A percentile compares a stretch with the other conserved stretches of the same genome.
Evolutionary conservation across 768 basidiomycete species (phyloP).

Genomic region (Termitomyces sp.): DNA sequence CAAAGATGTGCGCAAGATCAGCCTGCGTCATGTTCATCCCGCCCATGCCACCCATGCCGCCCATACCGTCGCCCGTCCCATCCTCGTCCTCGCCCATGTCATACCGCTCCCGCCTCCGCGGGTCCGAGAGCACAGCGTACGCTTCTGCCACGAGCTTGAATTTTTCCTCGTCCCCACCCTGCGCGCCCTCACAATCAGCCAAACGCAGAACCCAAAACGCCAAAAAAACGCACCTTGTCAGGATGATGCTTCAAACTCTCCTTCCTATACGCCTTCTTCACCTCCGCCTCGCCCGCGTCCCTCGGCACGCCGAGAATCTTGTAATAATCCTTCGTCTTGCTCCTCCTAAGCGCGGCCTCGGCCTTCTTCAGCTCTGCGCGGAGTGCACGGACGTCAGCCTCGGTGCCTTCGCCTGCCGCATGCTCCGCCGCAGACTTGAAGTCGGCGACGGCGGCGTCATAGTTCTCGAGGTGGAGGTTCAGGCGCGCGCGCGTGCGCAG

Average conservation of each 20-base stretch:
- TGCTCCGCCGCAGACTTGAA: slow-evolving; percentile 79
- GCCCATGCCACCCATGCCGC: slow-evolving; percentile 22
- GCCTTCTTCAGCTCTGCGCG: slow-evolving; percentile 72
- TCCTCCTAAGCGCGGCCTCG: slow-evolving; percentile 75
- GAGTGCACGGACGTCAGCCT: slow-evolving; percentile 57
- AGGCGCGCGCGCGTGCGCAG: slow-evolving; percentile 83
- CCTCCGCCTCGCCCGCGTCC: slow-evolving; percentile 63
- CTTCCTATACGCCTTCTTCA: slow-evolving; percentile 88
- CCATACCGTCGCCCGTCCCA: slow-evolving; percentile 43
- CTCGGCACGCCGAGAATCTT: slow-evolving; percentile 64
- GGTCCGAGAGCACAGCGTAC: slow-evolving; percentile 76
- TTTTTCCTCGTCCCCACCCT: slow-evolving; percentile 94
- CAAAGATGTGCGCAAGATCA: slow-evolving; percentile 60
- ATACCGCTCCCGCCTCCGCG: slow-evolving; percentile 65
- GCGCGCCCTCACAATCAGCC: no score
- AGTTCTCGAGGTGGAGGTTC: slow-evolving; percentile 67
- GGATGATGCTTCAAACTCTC: slow-evolving; percentile 85
- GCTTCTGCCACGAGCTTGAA: slow-evolving; percentile 90
- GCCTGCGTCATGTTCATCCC: slow-evolving; percentile 25
- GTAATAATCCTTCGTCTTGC: slow-evolving; percentile 89
- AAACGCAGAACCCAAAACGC: no score
- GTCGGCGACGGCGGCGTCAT: slow-evolving; percentile 64
- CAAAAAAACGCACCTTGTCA: no score
- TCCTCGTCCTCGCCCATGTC: slow-evolving; percentile 83
- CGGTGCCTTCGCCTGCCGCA: slow-evolving; percentile 56